phyloP scores from a whole-genome alignment of 352 stramenopile genomes.

The Globisporangium nagaii region DNA sequence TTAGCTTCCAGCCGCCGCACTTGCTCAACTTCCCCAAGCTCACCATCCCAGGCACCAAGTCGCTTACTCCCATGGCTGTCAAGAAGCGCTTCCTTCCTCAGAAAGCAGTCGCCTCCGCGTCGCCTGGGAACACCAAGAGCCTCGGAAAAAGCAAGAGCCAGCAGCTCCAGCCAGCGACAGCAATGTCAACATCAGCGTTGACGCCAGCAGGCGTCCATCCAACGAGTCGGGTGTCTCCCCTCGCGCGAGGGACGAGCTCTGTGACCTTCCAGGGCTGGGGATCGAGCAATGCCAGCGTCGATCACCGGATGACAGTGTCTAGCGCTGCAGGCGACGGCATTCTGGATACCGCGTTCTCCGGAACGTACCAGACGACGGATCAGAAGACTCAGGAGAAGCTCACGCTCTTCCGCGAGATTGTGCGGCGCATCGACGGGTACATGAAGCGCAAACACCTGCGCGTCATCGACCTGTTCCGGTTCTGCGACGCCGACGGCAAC shows the following conservation, averaged over 20 bases:
- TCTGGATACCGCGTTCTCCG: conserved; percentile 38
- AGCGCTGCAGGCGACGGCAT: not conserved
- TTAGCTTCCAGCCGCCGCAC: conserved; percentile 10
- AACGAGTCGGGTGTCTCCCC: not conserved
- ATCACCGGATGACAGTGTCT: not conserved
- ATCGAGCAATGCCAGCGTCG: not conserved
- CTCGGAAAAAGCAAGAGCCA: conserved; percentile 13
- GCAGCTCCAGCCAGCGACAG: not conserved
- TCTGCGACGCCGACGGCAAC: conserved; percentile 76
- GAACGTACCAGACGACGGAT: conserved; percentile 59
- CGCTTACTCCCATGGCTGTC: conserved; percentile 8
- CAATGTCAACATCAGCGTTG: not conserved
- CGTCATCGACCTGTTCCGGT: conserved; percentile 84
- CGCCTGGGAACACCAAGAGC: not conserved
- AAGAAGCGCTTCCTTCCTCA: conserved; percentile 2
- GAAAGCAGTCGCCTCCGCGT: not conserved
- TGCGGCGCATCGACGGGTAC: conserved; percentile 76
- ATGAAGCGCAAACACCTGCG: conserved; percentile 82
- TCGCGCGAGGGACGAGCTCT: not conserved
- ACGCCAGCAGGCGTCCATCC: not conserved
- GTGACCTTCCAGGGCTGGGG: not conserved
- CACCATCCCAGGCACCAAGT: conserved; percentile 41
- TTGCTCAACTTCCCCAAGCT: conserved; percentile 49
- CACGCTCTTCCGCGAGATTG: conserved; percentile 66
- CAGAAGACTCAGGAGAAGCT: conserved; percentile 64